Conservation (phyloP, 176 grass and related monocot species). For the Aegilops longissima region DNA sequence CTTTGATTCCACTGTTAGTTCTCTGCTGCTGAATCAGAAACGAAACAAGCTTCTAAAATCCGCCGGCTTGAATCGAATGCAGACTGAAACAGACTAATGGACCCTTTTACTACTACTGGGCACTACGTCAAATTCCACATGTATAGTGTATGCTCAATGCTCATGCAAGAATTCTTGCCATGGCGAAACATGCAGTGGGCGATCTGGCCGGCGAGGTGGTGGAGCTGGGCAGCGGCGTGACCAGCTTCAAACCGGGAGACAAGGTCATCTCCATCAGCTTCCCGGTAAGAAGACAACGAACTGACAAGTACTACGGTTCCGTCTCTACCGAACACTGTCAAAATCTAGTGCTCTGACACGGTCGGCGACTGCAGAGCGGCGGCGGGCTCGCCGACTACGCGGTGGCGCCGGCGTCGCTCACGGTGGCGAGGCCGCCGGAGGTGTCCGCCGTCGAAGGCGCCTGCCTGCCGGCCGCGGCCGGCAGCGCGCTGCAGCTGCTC, state of each 20-base stretch:
- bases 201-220: slow-evolving; percentile 72
- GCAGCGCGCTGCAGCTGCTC: slow-evolving; percentile 65
- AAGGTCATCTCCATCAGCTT: slow-evolving; percentile 70
- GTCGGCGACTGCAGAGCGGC: slow-evolving; percentile 18
- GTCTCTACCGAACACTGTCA: background rate
- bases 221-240: slow-evolving; percentile 64
- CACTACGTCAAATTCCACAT: too few species aligned
- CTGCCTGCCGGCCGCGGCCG: slow-evolving; percentile 46
- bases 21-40: background rate
- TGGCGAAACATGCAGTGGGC: slow-evolving; percentile 39
- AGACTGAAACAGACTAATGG: background rate
- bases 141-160: background rate
- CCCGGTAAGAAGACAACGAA: slow-evolving; percentile 26
- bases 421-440: slow-evolving; percentile 54
- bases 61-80: too few species aligned
- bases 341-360: background rate
- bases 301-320: background rate
- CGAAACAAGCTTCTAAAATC: background rate
- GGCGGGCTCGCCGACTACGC: slow-evolving; percentile 69
- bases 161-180: background rate
- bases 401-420: slow-evolving; percentile 37
- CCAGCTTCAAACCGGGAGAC: slow-evolving; percentile 68
- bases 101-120: background rate
- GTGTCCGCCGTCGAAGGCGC: slow-evolving; percentile 58
- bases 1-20: too few species aligned